Evolutionary conservation across 352 stramenopile species (phyloP).

Genomic region (Phytophthora boehmeriae): DNA sequence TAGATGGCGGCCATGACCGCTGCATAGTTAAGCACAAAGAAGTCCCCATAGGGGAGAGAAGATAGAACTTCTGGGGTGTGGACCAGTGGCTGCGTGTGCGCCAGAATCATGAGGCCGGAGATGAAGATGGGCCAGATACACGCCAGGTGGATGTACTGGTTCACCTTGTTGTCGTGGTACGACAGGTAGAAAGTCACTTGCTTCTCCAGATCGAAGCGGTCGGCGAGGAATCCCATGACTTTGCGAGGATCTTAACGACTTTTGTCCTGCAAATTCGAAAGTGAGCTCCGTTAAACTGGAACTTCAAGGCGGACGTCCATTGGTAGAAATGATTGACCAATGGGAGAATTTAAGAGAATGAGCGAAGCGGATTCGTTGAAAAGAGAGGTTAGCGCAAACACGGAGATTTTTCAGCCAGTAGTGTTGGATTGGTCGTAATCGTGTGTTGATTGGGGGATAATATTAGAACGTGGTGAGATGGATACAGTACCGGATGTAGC

Average conservation of each 20-base stretch:
- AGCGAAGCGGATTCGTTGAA: not conserved
- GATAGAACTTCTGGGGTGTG: conserved; percentile 34
- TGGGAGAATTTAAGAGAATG: not conserved
- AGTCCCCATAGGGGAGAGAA: conserved; percentile 47
- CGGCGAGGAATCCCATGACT: conserved; percentile 42
- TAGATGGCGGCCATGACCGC: conserved; percentile 68
- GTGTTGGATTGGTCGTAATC: no score
- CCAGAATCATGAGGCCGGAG: conserved; percentile 74
- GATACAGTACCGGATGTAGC: no score
- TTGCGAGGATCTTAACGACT: conserved; percentile 2
- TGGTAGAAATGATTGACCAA: conserved; percentile 5
- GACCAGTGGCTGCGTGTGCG: conserved; percentile 48
- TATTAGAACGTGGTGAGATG: no score
- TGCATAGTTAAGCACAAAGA: conserved; percentile 70
- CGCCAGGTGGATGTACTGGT: conserved; percentile 84
- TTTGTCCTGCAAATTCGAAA: conserved; percentile 11
- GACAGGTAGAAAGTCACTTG: conserved; percentile 88
- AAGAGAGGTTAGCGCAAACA: not conserved
- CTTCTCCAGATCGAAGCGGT: conserved; percentile 87
- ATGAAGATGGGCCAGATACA: conserved; percentile 91
- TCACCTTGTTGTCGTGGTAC: conserved; percentile 86
- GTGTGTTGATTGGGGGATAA: no score
- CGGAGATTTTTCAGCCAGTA: not conserved
- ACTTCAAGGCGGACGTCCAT: conserved; percentile 30
- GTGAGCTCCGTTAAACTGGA: conserved; percentile 18